Evolutionary conservation across 176 grass and related monocot genomes (phyloP).

Genomic region (Carex parvula): DNA sequence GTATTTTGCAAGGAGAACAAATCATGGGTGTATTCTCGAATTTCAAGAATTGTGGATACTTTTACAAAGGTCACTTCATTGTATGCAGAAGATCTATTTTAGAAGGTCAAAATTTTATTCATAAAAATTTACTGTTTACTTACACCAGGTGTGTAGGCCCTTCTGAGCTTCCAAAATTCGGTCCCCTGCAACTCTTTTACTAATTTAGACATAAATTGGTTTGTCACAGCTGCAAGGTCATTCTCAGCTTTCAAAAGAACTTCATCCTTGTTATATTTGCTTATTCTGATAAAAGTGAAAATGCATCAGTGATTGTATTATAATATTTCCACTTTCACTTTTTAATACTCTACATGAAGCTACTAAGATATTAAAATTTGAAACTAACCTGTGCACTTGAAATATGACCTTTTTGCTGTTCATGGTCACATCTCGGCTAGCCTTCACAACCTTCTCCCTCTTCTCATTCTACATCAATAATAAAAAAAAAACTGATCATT

Average conservation of each 20-base stretch:
- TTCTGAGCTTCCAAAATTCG: slow-evolving; percentile 98
- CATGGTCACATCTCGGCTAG: slow-evolving; percentile 96
- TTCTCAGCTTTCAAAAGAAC: slow-evolving; percentile 87
- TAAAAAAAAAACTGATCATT: neutral
- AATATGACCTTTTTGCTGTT: slow-evolving; percentile 99
- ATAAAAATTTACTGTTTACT: slow-evolving; percentile 28
- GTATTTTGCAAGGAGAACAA: neutral
- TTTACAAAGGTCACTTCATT: neutral
- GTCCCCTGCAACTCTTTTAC: slow-evolving; percentile 87
- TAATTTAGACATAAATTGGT: slow-evolving; percentile 75
- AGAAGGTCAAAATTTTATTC: slow-evolving; percentile 21
- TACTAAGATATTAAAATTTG: slow-evolving; percentile 18
- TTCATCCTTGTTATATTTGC: slow-evolving; percentile 76
- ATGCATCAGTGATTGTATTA: neutral
- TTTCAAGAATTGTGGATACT: neutral
- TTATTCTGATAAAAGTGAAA: slow-evolving; percentile 54
- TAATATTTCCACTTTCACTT: neutral
- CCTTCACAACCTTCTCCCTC: slow-evolving; percentile 88
- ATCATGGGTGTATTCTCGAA: neutral
- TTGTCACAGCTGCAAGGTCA: slow-evolving; percentile 73
- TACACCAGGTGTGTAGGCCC: slow-evolving; percentile 88
- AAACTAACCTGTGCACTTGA: slow-evolving; percentile 89
- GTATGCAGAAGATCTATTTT: neutral
- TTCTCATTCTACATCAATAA: slow-evolving; percentile 72
- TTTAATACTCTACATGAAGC: neutral